Evolutionary conservation across 352 stramenopile genomes (phyloP).

Genomic region (Thraustochytrium sp.): DNA sequence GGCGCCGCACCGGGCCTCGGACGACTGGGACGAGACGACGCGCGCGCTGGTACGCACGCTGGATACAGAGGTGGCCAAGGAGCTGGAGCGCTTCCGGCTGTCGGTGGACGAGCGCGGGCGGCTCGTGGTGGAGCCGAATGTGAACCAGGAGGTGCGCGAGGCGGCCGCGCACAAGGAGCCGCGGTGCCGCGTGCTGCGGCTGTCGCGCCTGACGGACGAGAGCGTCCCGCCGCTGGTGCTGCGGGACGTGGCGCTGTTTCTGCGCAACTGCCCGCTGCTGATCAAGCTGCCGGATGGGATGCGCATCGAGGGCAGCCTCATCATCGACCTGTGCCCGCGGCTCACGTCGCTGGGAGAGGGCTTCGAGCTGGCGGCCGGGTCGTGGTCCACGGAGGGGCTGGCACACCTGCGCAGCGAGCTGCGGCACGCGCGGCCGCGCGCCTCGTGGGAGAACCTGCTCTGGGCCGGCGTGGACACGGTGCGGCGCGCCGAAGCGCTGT

Average conservation of each 20-base stretch:
- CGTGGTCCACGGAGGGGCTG: not conserved
- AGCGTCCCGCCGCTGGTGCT: not conserved
- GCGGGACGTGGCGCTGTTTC: not conserved
- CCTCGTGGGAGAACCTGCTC: conserved; percentile 3
- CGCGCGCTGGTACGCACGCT: not conserved
- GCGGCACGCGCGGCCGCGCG: not conserved
- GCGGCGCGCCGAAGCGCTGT: not conserved
- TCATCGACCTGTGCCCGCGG: not conserved
- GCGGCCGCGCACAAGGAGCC: not conserved
- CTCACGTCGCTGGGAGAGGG: not conserved
- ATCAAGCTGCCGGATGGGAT: not conserved
- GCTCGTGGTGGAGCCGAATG: not conserved
- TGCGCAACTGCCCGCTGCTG: not conserved
- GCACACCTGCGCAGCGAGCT: not conserved
- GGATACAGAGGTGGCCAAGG: not conserved
- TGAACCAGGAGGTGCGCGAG: not conserved
- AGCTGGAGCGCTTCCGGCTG: not conserved
- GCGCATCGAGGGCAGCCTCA: conserved; percentile 23
- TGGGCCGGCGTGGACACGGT: not conserved
- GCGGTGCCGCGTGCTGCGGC: not conserved
- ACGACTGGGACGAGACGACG: conserved; percentile 1
- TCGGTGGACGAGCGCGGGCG: not conserved
- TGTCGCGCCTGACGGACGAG: not conserved
- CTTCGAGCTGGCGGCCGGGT: not conserved
- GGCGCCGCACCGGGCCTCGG: not conserved